Base-by-base conservation (phyloP, 2,329 filamentous ascomycete genomes). In the Aspergillus tanneri region DNA sequence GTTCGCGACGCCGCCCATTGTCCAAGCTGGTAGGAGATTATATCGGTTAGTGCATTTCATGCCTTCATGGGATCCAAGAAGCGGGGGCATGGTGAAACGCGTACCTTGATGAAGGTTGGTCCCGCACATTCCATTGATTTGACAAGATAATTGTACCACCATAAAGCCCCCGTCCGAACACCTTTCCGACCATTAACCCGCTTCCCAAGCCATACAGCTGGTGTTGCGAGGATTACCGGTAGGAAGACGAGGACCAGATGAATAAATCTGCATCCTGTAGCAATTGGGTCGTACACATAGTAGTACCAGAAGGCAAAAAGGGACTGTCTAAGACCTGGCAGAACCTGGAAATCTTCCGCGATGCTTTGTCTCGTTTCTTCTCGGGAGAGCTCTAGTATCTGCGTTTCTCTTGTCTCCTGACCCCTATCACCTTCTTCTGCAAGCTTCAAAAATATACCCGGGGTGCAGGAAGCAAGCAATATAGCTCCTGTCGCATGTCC, bases 1-100 rank as follows among this genome's bases (percentile, higher is more conserved):
- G 91, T 88, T 66, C 93, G 81, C 4, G 93, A 97, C 3, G 93
- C 93, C 14, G 93, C 93, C 93, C 93, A 99, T 84, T 99, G 93
- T 12, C 93, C 93, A 46, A 99, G 82, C 84, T 91, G 59, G 48
- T 40, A 34, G 14, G 24, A 30, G 18, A 24, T 18, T 24, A 11
- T 9, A 30, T 52, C 25, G 43, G 46, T 46, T 36, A 38, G 30
- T 12, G 24, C 12, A 32, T 21, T 21, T 9, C 14, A 42, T 23
- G n/a, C 8, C 11, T 27, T 12, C n/a, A 6, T 42, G 14, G 27
- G 16, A 43, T 6, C 43, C 40, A 38, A 12, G n/a, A 28, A 38
- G 43, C 48, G 22, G 32, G 37, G n/a, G 16, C 8, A 21, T 28
- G 32, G 27, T 27, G 21, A 35, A 19, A n/a, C 22, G 34, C 53